A percentile compares a stretch with the other conserved stretches of the same genome.
Evolutionary conservation across 371 early-diverging fungal species (phyloP).

Genomic region (Syncephalastrum monosporum): DNA sequence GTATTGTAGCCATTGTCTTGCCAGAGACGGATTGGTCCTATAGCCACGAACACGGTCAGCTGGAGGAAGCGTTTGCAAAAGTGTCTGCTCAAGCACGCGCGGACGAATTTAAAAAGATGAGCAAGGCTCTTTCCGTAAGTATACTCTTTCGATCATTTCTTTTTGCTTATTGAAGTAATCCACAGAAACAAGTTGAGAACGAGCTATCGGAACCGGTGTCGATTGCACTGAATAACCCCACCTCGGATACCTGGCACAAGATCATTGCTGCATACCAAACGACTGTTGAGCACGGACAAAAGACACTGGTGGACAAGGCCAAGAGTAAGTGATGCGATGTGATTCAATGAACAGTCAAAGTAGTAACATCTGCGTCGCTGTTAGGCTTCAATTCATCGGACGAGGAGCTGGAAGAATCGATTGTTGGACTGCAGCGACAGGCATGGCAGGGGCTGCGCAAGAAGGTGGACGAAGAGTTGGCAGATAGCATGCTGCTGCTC

Average conservation of each 20-base stretch:
- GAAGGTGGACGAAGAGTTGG: conserved; percentile 77
- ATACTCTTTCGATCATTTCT: neutral
- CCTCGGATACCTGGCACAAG: conserved; percentile 71
- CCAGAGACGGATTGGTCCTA: conserved; percentile 79
- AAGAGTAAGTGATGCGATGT: conserved; percentile 24
- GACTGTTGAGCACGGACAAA: conserved; percentile 49
- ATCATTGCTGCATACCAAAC: conserved; percentile 59
- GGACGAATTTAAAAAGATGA: conserved; percentile 81
- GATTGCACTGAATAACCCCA: conserved; percentile 66
- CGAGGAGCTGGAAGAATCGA: conserved; percentile 50
- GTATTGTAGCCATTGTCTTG: conserved; percentile 43
- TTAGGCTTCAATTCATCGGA: conserved; percentile 61
- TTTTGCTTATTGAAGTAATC: neutral
- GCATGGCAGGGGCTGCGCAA: conserved; percentile 76
- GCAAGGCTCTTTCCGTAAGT: conserved; percentile 56
- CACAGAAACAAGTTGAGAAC: conserved; percentile 56
- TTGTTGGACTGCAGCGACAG: conserved; percentile 54
- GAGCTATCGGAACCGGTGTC: conserved; percentile 71
- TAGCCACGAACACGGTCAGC: conserved; percentile 60
- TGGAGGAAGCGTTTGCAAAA: conserved; percentile 67
- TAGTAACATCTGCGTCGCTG: neutral
- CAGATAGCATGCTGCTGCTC: conserved; percentile 75
- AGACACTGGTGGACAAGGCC: conserved; percentile 33
- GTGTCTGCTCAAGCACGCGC: conserved; percentile 64
- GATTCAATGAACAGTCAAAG: neutral